Evolutionary conservation across 2,329 filamentous ascomycete species (phyloP), one percentile per base, ranked within the genome.

Genomic region (Aureobasidium leucospermi): DNA sequence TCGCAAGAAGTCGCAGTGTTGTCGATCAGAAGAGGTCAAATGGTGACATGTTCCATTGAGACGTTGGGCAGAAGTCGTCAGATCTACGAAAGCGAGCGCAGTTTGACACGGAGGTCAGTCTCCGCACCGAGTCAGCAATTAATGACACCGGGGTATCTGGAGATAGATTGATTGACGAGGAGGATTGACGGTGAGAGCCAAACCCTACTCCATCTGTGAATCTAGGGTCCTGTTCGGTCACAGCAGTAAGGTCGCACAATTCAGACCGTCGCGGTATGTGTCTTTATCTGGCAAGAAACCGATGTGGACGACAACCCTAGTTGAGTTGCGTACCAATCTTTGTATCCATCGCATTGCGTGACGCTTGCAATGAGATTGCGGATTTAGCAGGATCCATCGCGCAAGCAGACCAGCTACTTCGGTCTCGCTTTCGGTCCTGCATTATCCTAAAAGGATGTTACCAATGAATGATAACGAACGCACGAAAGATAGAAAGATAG

Each of bases 31-130:
- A 23, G 23, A 23, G 23, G 23, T 1, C 2, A 23, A 23, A 23
- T 23, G 23, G 23, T 23, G 23, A 23, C 23, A 23, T 23, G 23
- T 23, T 23, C 23, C 23, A 23, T 23, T 23, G 23, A 4, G 23
- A 23, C 23, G 23, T 23, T 23, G 76, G 68, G 63, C 73, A 60
- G 43, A 38, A 39, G 9, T 41, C 23, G 15, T 13, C 48, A 41
- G 31, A 23, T 23, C 23, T 23, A 23, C 23, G 2, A 23, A 4
- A 23, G 23, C 23, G 3, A 23, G 2, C 23, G 23, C 23, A 23
- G 23, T 23, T 23, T 23, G 23, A 23, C 23, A 23, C 23, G 23
- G 2, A 6, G 16, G 13, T 11, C 31, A n/a, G 11, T 9, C 34
- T 28, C 19, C 34, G 9, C 19, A 39, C 29, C 15, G 36, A 41